Base-by-base conservation (phyloP, 1,284 basidiomycete species). In the Rhodotorula sp. region DNA sequence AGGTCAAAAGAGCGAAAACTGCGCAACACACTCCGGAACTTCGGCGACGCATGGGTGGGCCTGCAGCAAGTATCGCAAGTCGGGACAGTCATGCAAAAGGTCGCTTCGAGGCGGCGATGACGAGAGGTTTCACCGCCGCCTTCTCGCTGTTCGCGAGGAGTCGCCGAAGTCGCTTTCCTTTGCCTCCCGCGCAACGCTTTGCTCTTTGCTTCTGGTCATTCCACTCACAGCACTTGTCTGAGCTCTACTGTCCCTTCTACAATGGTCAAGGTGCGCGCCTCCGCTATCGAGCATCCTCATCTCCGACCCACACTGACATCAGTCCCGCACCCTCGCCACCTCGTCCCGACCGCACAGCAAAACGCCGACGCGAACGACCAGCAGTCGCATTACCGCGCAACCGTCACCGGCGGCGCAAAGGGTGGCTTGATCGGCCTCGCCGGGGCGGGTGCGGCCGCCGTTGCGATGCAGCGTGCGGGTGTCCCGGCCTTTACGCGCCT, bases 321-420 rank as follows among this genome's bases (percentile, higher is more conserved):
- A 63, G 27, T 50, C 44, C 5, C 42, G 9, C 16, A 42, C 9
- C 23, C 21, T 54, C 21, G n/a, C 50, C 3, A 53, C 4, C 27
- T 19, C 42, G 21, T 27, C 27, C 16, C 41, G 13, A 14, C 19
- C 14, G 13, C 16, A 2, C 53, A 61, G 66, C 44, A 41, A 44
- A 17, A 19, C 16, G 54, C 48, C 21, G 46, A 64, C 66, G 44
- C 44, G 21, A 17, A 50, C 23, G 70, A 71, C 45, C 58, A 72
- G 64, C 54, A 66, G 27, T 34, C 14, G 17, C 72, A 73, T 55
- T 58, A 71, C 48, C 45, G 27, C 25, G 57, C 61, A 16, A 68
- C 68, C 9, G 71, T 74, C 55, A 55, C 42, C 13, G 73, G 73
- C 42, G 73, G 70, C 4, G 54, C 72, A 57, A 61, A 58, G 19